Base-by-base conservation (phyloP, 495 filamentous ascomycete species). In the Thermothielavioides terrestris region DNA sequence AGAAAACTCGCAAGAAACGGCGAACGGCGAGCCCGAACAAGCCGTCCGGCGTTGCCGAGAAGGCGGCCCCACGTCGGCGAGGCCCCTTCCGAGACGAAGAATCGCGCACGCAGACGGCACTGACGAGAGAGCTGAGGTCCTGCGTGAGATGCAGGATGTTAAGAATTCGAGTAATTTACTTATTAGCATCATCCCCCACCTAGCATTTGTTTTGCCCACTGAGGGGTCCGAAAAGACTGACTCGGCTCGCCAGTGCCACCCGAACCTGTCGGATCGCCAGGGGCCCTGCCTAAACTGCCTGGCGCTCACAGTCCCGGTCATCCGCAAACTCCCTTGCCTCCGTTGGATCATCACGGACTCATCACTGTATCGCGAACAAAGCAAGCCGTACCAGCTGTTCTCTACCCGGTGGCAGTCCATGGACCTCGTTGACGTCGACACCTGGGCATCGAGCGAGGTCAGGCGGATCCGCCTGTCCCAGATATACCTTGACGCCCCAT, bases 71-170 rank as follows among this genome's bases (percentile, higher is more conserved):
- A 32, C 30, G 30, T 14, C 30, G 30, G 59, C n/a, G 56, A 53
- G 9, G 49, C 56, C 5, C 59, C 46, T 6, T 56, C 56, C 44
- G 50, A 59, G 43, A 39, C 36, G 32, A 52, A 51, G 53, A 62
- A 56, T 32, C 52, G 38, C 1, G 54, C 30, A 32, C 30, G 9
- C 30, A 56, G 35, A 62, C 59, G 14, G 59, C 59, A 2, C 40
- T 62, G 35, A 62, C 59, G 5, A 50, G 59, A 1, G 49, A 59
- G 6, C 53, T 62, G 25, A 59, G 59, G 50, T 62, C 59, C 10
- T 62, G 59, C 47, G 59, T 62, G 49, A 46, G 59, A 11, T 62
- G 59, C 42, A 49, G 59, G 37, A 62, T 62, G 59, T 56, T 59
- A 39, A 45, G 56, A 41, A 50, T 56, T 8, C 56, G 59, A 4